Evolutionary conservation across 176 grass and related monocot genomes (phyloP).

Genomic region (Miscanthus lutarioriparius): DNA sequence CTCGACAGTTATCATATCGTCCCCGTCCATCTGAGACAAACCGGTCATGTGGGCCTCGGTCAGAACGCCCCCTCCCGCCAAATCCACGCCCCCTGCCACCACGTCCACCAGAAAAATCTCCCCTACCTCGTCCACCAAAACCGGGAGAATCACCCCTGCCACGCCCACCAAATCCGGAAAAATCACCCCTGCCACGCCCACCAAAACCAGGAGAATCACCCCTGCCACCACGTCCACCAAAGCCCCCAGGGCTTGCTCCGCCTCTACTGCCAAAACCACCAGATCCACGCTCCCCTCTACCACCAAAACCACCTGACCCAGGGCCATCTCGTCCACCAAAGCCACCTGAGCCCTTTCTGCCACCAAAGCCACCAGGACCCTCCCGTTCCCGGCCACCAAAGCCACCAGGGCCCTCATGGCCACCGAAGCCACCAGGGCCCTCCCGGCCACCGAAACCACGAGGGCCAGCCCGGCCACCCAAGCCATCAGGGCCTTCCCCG

Average conservation of each 20-base stretch:
- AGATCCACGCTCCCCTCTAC: slow-evolving; percentile 57
- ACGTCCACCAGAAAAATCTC: slow-evolving; percentile 65
- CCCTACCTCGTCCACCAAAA: slow-evolving; percentile 59
- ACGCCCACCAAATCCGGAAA: slow-evolving; percentile 54
- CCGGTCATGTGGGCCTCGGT: slow-evolving; percentile 66
- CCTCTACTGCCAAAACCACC: slow-evolving; percentile 61
- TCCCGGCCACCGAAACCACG: slow-evolving; percentile 53
- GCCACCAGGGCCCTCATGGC: slow-evolving; percentile 37
- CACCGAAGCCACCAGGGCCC: slow-evolving; percentile 34
- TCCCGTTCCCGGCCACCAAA: slow-evolving; percentile 44
- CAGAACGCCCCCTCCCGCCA: slow-evolving; percentile 64
- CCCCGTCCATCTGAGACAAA: slow-evolving; percentile 67
- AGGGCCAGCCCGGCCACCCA: slow-evolving; percentile 26
- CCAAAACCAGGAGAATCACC: slow-evolving; percentile 55
- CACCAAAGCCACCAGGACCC: slow-evolving; percentile 41
- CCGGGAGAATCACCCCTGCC: slow-evolving; percentile 56
- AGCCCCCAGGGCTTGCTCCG: slow-evolving; percentile 49
- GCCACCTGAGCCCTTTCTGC: slow-evolving; percentile 41
- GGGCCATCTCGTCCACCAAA: slow-evolving; percentile 44
- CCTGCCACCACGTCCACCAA: slow-evolving; percentile 66
- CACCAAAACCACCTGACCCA: slow-evolving; percentile 46
- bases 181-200: slow-evolving; percentile 52
- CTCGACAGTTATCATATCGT: slow-evolving; percentile 60
- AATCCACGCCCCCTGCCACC: slow-evolving; percentile 70
- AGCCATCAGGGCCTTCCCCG: slow-evolving; percentile 37